These are phyloP conservation scores for Trichomonas gallinae DNA, from an alignment of 208 protist genomes.

Conservation along the genomic window DNA sequence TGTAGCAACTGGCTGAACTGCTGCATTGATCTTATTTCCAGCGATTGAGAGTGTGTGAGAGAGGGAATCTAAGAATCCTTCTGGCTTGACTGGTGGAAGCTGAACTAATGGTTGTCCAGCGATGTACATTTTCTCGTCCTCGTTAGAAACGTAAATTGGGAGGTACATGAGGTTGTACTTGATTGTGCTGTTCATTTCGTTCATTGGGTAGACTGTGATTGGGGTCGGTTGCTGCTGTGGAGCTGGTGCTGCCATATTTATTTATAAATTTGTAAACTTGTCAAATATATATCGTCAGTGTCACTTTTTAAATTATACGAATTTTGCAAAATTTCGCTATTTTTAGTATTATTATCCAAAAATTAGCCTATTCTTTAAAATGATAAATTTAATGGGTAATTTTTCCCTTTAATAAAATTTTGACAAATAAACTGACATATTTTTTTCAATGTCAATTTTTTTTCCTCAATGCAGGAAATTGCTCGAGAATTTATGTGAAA, in stretches of 20 bases:
- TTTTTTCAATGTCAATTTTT: too few relatives aligned
- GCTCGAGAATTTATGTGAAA: too few relatives aligned
- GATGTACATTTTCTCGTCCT: neutral
- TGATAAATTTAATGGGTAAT: too few relatives aligned
- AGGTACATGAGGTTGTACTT: neutral
- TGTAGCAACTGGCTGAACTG: neutral
- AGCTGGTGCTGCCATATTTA: neutral
- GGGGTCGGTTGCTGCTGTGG: neutral
- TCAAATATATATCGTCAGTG: too few relatives aligned
- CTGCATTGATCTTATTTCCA: neutral
- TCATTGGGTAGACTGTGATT: neutral
- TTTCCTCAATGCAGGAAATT: too few relatives aligned
- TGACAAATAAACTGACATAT: too few relatives aligned
- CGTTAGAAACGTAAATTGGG: neutral
- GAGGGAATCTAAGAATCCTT: neutral
- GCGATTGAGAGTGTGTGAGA: neutral
- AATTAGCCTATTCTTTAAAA: too few relatives aligned
- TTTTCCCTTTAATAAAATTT: too few relatives aligned
- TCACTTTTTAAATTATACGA: too few relatives aligned
- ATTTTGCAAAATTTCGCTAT: too few relatives aligned
- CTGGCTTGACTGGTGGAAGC: neutral
- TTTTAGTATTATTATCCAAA: too few relatives aligned
- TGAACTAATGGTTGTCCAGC: neutral
- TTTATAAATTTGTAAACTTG: too few relatives aligned
- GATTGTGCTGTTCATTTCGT: neutral